Percentiles rank a stretch among this genome's conserved stretches.
Evolutionary conservation across 2,329 filamentous ascomycete species (phyloP).

Genomic region (Trichoderma citrinoviride): DNA sequence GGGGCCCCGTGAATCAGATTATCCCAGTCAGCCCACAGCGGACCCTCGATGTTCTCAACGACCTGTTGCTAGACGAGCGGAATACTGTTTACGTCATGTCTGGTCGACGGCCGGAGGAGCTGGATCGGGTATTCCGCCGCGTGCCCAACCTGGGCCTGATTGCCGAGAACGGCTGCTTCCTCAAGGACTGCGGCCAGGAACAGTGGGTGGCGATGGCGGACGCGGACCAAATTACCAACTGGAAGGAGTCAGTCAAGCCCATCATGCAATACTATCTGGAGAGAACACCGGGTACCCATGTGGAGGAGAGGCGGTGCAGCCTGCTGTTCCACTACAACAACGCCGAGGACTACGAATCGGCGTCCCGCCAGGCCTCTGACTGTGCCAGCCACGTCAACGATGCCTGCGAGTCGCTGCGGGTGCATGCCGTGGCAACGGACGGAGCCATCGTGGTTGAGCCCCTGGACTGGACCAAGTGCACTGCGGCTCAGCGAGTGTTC

Average conservation of each 20-base stretch:
- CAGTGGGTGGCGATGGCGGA: constrained; percentile 80
- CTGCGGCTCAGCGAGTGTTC: constrained; percentile 73
- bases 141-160: constrained; percentile 85
- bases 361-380: constrained; percentile 78
- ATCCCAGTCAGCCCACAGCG: constrained; percentile 81
- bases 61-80: constrained; percentile 72
- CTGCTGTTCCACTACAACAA: constrained; percentile 87
- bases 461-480: constrained; percentile 82
- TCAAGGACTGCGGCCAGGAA: constrained; percentile 66
- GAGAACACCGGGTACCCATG: constrained; percentile 79
- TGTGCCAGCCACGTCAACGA: constrained; percentile 96
- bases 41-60: constrained; percentile 77
- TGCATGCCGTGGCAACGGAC: constrained; percentile 79
- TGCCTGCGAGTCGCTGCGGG: constrained; percentile 76
- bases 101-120: constrained; percentile 78
- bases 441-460: constrained; percentile 82
- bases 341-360: constrained; percentile 72
- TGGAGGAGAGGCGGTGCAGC: constrained; percentile 90
- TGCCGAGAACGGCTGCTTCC: constrained; percentile 90
- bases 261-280: constrained; percentile 90
- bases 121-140: constrained; percentile 80
- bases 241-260: constrained; percentile 79
- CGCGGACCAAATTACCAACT: constrained; percentile 63
- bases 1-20: constrained; percentile 79
- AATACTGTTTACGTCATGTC: constrained; percentile 96